Conservation (phyloP, 805 yeast genomes). For the Vanderwaltozyma tropicalis region DNA sequence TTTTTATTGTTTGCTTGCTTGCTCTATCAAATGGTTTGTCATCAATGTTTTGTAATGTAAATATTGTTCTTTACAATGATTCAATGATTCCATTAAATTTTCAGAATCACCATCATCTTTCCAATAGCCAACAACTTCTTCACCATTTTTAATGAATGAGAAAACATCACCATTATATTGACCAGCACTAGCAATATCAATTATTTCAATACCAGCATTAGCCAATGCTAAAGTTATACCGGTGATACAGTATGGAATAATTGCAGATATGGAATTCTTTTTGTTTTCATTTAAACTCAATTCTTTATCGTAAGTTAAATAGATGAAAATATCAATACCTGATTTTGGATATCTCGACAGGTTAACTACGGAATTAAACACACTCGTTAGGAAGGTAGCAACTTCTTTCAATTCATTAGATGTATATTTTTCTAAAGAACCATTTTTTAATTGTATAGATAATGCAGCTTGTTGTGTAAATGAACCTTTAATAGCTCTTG, state of each 20-base stretch:
- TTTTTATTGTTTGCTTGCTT: not conserved
- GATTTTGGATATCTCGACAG: constrained; percentile 81
- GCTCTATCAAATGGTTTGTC: constrained; percentile 11
- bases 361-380: constrained; percentile 30
- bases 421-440: constrained; percentile 19
- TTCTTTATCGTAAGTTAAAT: constrained; percentile 36
- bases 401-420: constrained; percentile 30
- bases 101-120: constrained; percentile 29
- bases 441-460: constrained; percentile 39
- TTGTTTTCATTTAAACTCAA: constrained; percentile 18
- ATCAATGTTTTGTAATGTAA: constrained; percentile 14
- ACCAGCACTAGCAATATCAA: constrained; percentile 67
- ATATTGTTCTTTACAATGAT: constrained; percentile 33
- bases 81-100: constrained; percentile 24
- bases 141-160: constrained; percentile 44
- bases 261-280: constrained; percentile 26
- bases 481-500: constrained; percentile 72
- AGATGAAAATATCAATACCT: constrained; percentile 67
- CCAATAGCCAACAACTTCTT: constrained; percentile 55
- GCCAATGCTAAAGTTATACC: constrained; percentile 60
- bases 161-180: constrained; percentile 35
- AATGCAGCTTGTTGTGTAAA: constrained; percentile 57
- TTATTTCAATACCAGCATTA: constrained; percentile 74
- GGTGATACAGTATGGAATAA: constrained; percentile 31
- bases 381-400: constrained; percentile 32